Evolutionary conservation across 2,329 filamentous ascomycete species (phyloP).

Genomic region (Claviceps paspali): DNA sequence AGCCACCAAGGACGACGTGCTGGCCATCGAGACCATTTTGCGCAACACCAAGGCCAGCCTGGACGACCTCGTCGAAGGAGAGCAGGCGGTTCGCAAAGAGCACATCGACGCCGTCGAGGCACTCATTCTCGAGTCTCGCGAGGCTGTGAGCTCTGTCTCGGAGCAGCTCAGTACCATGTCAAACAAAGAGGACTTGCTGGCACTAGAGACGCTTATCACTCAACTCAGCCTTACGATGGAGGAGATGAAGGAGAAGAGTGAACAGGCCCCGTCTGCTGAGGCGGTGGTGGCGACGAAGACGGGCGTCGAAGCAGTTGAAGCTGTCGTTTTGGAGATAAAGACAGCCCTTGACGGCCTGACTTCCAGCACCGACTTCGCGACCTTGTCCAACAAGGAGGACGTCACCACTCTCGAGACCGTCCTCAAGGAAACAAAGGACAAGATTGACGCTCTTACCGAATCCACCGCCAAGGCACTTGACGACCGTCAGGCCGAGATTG

Average conservation of each 20-base stretch:
- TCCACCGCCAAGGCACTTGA: slow-evolving; percentile 67
- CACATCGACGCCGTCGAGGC: slow-evolving; percentile 51
- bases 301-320: slow-evolving; percentile 67
- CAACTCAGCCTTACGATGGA: slow-evolving; percentile 64
- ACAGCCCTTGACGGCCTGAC: slow-evolving; percentile 57
- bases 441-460: slow-evolving; percentile 50
- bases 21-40: slow-evolving; percentile 80
- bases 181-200: slow-evolving; percentile 63
- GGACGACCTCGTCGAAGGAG: slow-evolving; percentile 62
- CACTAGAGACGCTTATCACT: slow-evolving; percentile 62
- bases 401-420: slow-evolving; percentile 47
- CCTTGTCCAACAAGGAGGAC: slow-evolving; percentile 62
- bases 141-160: slow-evolving; percentile 51
- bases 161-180: slow-evolving; percentile 54
- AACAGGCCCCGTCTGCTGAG: slow-evolving; percentile 33
- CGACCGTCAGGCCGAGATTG: slow-evolving; percentile 70
- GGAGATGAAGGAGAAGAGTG: slow-evolving; percentile 48
- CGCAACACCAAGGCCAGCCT: slow-evolving; percentile 78
- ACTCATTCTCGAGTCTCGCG: slow-evolving; percentile 56
- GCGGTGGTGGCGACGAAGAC: slow-evolving; percentile 60
- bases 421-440: slow-evolving; percentile 58
- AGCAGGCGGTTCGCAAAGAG: slow-evolving; percentile 52
- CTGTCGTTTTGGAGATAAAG: slow-evolving; percentile 76
- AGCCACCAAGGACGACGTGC: slow-evolving; percentile 58
- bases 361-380: slow-evolving; percentile 53